phyloP scores from a whole-genome alignment of 2,329 filamentous ascomycete species.

The Fusarium sp. region DNA sequence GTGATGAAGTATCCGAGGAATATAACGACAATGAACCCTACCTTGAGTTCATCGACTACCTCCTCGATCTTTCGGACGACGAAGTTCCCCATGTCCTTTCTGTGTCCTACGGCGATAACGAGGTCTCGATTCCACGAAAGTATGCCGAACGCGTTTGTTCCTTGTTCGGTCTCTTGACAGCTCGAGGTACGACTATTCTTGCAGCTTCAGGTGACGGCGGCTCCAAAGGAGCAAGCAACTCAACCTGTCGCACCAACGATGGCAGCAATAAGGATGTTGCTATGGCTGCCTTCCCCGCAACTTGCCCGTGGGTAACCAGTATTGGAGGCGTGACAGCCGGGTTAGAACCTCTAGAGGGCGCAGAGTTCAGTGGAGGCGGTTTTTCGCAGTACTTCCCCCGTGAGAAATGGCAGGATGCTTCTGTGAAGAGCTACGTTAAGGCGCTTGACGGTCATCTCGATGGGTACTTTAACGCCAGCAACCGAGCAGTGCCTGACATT shows the following conservation, averaged over 20 bases:
- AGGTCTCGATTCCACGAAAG: constrained; percentile 66
- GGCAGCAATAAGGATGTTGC: constrained; percentile 70
- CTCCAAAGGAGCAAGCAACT: constrained; percentile 61
- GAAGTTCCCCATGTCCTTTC: constrained; percentile 70
- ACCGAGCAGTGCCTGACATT: constrained; percentile 67
- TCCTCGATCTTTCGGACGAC: constrained; percentile 61
- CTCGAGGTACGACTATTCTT: constrained; percentile 67
- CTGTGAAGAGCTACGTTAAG: constrained; percentile 59
- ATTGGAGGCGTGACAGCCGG: constrained; percentile 71
- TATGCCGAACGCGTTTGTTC: constrained; percentile 69
- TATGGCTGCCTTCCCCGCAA: constrained; percentile 74
- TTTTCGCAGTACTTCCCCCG: constrained; percentile 67
- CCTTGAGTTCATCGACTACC: constrained; percentile 66
- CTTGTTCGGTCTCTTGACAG: constrained; percentile 67
- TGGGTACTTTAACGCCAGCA: constrained; percentile 61
- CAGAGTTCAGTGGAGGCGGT: constrained; percentile 65
- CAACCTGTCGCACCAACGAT: constrained; percentile 71
- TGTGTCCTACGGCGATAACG: constrained; percentile 72
- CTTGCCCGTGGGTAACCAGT: constrained; percentile 78
- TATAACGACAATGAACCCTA: constrained; percentile 69
- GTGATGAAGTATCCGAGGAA: constrained; percentile 52
- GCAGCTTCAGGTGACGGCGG: constrained; percentile 68
- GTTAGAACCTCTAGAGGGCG: constrained; percentile 57
- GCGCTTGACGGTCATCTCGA: constrained; percentile 60
- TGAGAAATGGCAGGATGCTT: constrained; percentile 62